Evolutionary conservation across 2,329 filamentous ascomycete genomes (phyloP).

Genomic region (Nothomitra cinnamomea): DNA sequence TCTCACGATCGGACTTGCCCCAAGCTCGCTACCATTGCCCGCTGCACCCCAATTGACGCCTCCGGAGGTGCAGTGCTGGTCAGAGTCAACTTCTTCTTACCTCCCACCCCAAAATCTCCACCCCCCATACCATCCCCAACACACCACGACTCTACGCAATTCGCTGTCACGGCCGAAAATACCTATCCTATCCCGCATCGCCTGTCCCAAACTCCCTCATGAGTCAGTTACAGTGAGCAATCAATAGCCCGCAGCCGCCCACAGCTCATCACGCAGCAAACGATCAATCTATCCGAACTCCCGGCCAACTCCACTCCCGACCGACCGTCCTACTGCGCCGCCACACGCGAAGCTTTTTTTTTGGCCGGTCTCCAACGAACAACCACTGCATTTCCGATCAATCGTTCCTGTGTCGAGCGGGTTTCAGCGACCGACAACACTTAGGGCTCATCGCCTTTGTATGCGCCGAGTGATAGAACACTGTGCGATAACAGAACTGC

Average conservation of each 20-base stretch:
- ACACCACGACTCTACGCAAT: background rate
- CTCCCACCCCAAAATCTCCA: background rate
- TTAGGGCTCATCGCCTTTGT: no score
- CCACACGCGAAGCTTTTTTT: background rate
- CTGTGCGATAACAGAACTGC: no score
- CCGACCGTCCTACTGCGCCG: background rate
- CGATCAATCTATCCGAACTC: background rate
- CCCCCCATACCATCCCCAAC: background rate
- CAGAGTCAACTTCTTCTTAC: background rate
- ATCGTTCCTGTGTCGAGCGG: no score
- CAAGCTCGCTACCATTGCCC: conserved; percentile 4
- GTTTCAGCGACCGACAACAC: no score
- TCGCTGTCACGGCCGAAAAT: background rate
- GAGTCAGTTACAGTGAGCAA: no score
- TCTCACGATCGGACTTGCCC: conserved; percentile 3
- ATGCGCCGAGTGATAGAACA: no score
- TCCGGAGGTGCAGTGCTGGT: background rate
- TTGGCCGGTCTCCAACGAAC: no score
- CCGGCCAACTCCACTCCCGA: background rate
- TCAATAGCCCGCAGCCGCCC: background rate
- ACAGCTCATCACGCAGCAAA: background rate
- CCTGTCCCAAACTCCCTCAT: background rate
- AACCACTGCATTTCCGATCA: no score
- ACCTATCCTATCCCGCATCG: background rate
- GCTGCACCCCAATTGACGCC: conserved; percentile 1